Percentiles rank a stretch among this genome's conserved stretches.
These are phyloP conservation scores for Gymnopilus dilepis DNA, from an alignment of 768 basidiomycete species.

Conservation along the genomic window DNA sequence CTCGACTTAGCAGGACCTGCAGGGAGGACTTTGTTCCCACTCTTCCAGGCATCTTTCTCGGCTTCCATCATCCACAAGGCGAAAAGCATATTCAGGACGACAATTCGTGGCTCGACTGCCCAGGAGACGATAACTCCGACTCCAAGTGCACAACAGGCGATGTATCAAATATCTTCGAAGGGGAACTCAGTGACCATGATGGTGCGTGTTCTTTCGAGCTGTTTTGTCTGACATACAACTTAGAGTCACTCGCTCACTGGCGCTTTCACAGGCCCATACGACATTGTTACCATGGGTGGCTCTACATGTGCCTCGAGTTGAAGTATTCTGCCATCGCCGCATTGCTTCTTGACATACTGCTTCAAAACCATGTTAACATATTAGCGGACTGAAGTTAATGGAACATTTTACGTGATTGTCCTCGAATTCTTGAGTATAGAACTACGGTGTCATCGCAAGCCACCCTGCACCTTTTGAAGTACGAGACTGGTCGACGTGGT, in stretches of 20 bases:
- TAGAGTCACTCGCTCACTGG: not conserved
- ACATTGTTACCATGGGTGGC: constrained; percentile 35
- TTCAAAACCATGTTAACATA: too few relatives aligned
- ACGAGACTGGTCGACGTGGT: too few relatives aligned
- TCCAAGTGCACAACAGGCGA: constrained; percentile 56
- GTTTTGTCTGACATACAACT: not conserved
- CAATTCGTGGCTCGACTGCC: constrained; percentile 57
- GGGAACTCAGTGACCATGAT: constrained; percentile 49
- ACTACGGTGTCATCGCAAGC: too few relatives aligned
- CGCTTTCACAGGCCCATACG: constrained; percentile 32
- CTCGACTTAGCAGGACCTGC: not conserved
- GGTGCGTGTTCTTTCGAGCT: constrained; percentile 32
- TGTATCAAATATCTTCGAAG: constrained; percentile 53
- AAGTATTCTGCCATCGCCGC: not conserved
- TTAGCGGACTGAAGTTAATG: too few relatives aligned
- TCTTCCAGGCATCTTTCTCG: constrained; percentile 44
- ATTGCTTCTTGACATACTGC: too few relatives aligned
- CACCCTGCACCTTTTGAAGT: too few relatives aligned
- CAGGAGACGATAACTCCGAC: constrained; percentile 67
- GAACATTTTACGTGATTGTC: too few relatives aligned
- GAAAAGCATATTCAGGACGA: constrained; percentile 43
- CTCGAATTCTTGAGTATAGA: too few relatives aligned
- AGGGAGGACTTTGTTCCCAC: constrained; percentile 46
- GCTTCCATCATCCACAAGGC: constrained; percentile 51
- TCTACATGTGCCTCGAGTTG: constrained; percentile 9